Conservation (phyloP, 257 asterid species). For the Solanum tarijense region DNA sequence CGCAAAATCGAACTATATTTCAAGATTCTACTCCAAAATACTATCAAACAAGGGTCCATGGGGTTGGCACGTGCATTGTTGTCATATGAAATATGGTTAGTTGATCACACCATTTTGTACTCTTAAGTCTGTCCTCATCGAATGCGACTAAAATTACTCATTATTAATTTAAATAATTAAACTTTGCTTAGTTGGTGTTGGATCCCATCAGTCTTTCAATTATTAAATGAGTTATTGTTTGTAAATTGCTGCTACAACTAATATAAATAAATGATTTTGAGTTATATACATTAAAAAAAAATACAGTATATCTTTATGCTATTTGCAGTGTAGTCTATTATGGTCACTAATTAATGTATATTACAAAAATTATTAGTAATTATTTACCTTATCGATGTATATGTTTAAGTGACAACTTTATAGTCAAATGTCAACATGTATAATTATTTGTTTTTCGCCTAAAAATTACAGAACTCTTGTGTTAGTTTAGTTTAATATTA, state of each 20-base stretch:
- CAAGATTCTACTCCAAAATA: background rate
- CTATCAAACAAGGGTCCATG: background rate
- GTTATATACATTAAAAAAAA: background rate
- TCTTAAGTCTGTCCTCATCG: background rate
- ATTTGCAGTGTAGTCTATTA: background rate
- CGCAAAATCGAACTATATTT: accelerated
- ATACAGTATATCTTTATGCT: background rate
- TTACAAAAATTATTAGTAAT: background rate
- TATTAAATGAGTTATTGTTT: background rate
- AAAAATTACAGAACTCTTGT: too few species aligned
- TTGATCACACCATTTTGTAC: background rate
- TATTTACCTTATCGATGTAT: too few species aligned
- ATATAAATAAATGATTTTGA: background rate
- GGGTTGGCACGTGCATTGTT: background rate
- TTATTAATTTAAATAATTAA: background rate
- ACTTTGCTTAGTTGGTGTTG: background rate
- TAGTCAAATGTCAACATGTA: background rate
- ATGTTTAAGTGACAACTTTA: too few species aligned
- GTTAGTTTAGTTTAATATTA: background rate
- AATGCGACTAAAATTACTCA: background rate
- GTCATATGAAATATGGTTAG: background rate
- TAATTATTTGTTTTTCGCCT: background rate
- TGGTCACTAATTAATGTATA: background rate
- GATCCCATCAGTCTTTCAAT: background rate
- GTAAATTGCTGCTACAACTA: background rate